These are phyloP conservation scores for Kwoniella sp. DNA, from an alignment of 768 basidiomycete species.

Conservation along the genomic window DNA sequence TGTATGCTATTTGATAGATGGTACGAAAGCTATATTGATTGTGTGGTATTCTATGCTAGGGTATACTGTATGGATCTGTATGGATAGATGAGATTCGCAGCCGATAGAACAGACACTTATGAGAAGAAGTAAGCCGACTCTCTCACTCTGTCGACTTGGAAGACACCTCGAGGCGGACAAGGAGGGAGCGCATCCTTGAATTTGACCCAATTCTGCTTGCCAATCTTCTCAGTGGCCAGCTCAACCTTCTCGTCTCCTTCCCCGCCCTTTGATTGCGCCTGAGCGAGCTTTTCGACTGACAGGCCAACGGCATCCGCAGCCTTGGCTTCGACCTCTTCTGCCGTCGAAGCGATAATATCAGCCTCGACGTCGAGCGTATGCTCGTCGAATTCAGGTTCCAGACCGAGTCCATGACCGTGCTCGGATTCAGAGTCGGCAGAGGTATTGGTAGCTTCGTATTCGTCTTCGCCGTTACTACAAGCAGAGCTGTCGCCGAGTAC, in stretches of 20 bases:
- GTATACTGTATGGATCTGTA: constrained; percentile 8
- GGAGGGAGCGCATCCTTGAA: constrained; percentile 76
- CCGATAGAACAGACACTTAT: constrained; percentile 54
- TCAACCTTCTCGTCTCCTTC: neutral
- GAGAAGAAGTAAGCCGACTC: constrained; percentile 92
- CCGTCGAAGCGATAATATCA: constrained; percentile 9
- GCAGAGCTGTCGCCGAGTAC: neutral
- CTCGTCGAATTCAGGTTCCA: constrained; percentile 17
- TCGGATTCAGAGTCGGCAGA: constrained; percentile 2
- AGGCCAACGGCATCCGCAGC: constrained; percentile 16
- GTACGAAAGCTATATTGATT: too few relatives aligned
- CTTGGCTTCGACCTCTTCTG: constrained; percentile 18
- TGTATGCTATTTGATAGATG: too few relatives aligned
- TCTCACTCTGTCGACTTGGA: constrained; percentile 80
- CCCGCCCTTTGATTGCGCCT: neutral
- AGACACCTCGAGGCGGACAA: constrained; percentile 78
- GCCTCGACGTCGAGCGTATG: constrained; percentile 15
- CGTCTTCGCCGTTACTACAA: constrained; percentile 3
- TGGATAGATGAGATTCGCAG: neutral
- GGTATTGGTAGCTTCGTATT: constrained; percentile 11
- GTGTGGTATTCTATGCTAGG: constrained; percentile 18
- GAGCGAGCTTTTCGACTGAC: constrained; percentile 14
- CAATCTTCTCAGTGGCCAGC: constrained; percentile 19
- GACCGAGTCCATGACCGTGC: neutral
- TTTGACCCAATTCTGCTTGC: constrained; percentile 64